Evolutionary conservation across 176 grass and related monocot species (phyloP).

Genomic region (Leersia perrieri): DNA sequence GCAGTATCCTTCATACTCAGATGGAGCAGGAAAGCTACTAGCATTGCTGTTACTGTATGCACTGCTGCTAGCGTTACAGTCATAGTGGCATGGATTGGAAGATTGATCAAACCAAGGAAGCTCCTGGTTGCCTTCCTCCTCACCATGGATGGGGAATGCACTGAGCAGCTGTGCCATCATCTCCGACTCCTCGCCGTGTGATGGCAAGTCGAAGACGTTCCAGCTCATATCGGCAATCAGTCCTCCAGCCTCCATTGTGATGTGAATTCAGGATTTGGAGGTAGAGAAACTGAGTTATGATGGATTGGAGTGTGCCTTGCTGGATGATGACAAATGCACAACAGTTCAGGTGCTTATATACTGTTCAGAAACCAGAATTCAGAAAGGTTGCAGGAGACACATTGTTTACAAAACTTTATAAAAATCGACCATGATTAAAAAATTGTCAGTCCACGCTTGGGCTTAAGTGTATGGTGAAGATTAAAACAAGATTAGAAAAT

Average conservation of each 20-base stretch:
- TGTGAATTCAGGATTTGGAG: slow-evolving; percentile 18
- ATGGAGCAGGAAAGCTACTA: slow-evolving; percentile 29
- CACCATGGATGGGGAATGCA: slow-evolving; percentile 32
- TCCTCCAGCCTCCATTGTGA: slow-evolving; percentile 59
- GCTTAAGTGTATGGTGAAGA: slow-evolving; percentile 33
- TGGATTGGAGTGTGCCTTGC: slow-evolving; percentile 17
- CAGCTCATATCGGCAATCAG: slow-evolving; percentile 46
- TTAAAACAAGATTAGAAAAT: slow-evolving; percentile 24
- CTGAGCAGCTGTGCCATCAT: slow-evolving; percentile 53
- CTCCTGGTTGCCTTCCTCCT: slow-evolving; percentile 31
- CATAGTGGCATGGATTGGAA: slow-evolving; percentile 36
- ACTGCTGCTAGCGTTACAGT: slow-evolving; percentile 7
- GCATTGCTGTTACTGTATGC: slow-evolving; percentile 28
- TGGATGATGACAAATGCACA: slow-evolving; percentile 47
- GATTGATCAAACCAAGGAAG: slow-evolving; percentile 48
- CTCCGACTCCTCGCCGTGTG: slow-evolving; percentile 47
- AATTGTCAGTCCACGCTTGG: slow-evolving; percentile 41
- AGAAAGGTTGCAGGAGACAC: slow-evolving; percentile 1
- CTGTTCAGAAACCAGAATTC: slow-evolving; percentile 33
- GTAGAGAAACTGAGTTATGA: slow-evolving; percentile 20
- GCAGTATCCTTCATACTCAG: slow-evolving; percentile 38
- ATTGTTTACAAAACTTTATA: slow-evolving; percentile 31
- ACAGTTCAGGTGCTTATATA: slow-evolving; percentile 55
- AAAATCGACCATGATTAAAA: slow-evolving; percentile 31
- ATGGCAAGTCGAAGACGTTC: slow-evolving; percentile 39